Conservation (phyloP, 305 asterid species). For the Fraxinus baroniana region DNA sequence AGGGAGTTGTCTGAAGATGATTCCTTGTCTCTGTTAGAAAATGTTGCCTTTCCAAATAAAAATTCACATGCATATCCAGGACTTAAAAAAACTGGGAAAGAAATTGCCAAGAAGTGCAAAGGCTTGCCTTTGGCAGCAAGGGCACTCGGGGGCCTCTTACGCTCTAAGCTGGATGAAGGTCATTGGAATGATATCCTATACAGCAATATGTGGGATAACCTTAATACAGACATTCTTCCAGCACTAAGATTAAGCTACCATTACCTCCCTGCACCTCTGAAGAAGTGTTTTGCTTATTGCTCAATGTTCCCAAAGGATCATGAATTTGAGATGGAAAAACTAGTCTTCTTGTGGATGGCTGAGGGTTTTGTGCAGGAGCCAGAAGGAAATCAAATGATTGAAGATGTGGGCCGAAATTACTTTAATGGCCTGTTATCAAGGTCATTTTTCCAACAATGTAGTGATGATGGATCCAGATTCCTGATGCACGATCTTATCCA, state of each 20-base stretch:
- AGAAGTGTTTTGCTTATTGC: slow-evolving; percentile 51
- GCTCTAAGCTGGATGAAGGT: slow-evolving; percentile 18
- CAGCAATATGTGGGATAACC: slow-evolving; percentile 49
- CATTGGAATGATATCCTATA: slow-evolving; percentile 43
- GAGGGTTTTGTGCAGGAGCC: slow-evolving; percentile 44
- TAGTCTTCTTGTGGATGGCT: slow-evolving; percentile 50
- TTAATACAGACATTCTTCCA: slow-evolving; percentile 34
- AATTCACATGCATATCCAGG: not conserved
- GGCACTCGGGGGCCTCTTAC: slow-evolving; percentile 54
- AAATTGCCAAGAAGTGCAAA: slow-evolving; percentile 48
- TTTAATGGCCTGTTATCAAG: slow-evolving; percentile 29
- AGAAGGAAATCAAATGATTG: slow-evolving; percentile 26
- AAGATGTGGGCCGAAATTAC: slow-evolving; percentile 36
- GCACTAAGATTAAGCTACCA: slow-evolving; percentile 48
- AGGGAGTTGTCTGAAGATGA: slow-evolving; percentile 33
- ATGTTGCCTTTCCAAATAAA: slow-evolving; percentile 27
- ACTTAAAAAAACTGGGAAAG: slow-evolving; percentile 17
- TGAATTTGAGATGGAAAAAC: slow-evolving; percentile 37
- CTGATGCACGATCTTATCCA: slow-evolving; percentile 43
- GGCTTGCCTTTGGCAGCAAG: slow-evolving; percentile 67
- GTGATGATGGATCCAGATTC: slow-evolving; percentile 18
- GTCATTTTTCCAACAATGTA: slow-evolving; percentile 32
- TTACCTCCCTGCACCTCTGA: slow-evolving; percentile 44
- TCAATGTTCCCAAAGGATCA: slow-evolving; percentile 46
- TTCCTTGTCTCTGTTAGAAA: slow-evolving; percentile 37